Evolutionary conservation across 176 grass and related monocot genomes (phyloP).

Genomic region (Puya raimondii): DNA sequence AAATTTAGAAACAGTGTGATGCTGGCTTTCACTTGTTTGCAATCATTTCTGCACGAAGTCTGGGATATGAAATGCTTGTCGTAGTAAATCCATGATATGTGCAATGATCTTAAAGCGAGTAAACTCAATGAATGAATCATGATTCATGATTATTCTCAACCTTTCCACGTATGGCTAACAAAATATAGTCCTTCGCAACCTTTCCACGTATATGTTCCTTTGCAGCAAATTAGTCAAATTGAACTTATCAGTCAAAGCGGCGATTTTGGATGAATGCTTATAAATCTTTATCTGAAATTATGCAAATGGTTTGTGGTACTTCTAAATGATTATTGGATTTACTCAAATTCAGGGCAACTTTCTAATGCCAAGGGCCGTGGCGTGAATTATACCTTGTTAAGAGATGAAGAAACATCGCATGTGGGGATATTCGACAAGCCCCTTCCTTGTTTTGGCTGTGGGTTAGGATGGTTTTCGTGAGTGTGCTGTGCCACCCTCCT

Average conservation of each 20-base stretch:
- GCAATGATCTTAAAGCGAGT: background rate
- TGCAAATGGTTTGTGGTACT: background rate
- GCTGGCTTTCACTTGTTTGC: background rate
- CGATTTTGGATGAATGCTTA: no score
- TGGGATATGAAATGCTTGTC: background rate
- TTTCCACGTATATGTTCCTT: no score
- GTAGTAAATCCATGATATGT: background rate
- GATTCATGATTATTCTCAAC: no score
- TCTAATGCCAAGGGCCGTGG: background rate
- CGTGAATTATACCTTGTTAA: background rate
- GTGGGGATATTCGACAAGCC: background rate
- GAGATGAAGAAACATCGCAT: background rate
- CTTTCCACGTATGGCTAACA: no score
- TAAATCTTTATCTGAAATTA: no score
- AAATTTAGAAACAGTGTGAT: background rate
- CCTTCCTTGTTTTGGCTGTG: conserved; percentile 10
- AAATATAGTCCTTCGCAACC: no score
- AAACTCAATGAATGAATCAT: no score
- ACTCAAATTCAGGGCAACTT: background rate
- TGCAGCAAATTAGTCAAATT: background rate
- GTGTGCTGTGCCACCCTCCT: background rate
- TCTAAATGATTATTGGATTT: no score
- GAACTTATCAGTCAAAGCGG: background rate
- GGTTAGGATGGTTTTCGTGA: conserved; percentile 10
- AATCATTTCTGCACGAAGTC: background rate